Evolutionary conservation across 257 asterid genomes (phyloP).

Genomic region (Solanum chiquidenum): DNA sequence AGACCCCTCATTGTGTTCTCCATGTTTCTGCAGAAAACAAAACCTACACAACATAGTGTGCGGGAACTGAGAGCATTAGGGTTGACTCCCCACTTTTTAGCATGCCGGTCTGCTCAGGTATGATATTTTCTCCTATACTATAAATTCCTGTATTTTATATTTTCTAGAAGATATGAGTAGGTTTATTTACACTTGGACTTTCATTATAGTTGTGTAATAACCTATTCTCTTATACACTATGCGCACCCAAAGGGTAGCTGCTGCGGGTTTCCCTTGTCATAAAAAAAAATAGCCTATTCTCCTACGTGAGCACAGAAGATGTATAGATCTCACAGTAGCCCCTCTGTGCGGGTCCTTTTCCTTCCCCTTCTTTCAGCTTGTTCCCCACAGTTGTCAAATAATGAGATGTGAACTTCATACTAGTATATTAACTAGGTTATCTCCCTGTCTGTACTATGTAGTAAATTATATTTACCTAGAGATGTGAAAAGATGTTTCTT

Average conservation of each 20-base stretch:
- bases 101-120: slow-evolving; percentile 73
- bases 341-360: background rate
- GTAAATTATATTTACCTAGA: background rate
- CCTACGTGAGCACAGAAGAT: background rate
- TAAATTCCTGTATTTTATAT: background rate
- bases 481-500: background rate
- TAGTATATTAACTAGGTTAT: background rate
- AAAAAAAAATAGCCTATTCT: background rate
- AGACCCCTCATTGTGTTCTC: background rate
- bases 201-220: background rate
- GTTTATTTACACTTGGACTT: background rate
- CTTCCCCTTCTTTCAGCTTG: background rate
- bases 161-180: background rate
- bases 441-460: background rate
- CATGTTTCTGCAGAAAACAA: slow-evolving; percentile 54
- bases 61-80: slow-evolving; percentile 74
- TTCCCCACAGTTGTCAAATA: background rate
- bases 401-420: background rate
- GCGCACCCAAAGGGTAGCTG: too few species aligned
- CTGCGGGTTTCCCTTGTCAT: too few species aligned
- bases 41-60: slow-evolving; percentile 86
- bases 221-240: background rate
- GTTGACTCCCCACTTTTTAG: slow-evolving; percentile 57
- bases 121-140: background rate
- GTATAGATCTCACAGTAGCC: background rate